Base-by-base conservation (phyloP, 352 stramenopile genomes). In the Globisporangium okanoganense region DNA sequence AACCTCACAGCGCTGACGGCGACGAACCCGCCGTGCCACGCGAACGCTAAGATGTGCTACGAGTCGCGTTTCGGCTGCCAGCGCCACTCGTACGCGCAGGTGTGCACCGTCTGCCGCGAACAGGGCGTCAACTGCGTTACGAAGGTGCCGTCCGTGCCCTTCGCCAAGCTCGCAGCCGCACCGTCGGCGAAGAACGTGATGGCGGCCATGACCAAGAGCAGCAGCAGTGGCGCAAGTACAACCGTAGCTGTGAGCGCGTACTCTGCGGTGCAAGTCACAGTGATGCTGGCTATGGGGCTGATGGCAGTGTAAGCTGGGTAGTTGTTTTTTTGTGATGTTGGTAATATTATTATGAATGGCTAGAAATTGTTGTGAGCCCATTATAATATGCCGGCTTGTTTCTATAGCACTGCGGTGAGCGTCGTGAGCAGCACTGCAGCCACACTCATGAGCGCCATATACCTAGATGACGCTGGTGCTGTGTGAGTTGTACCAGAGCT, bases 81-180 rank as follows among this genome's bases (percentile, higher is more conserved):
- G 40, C 71, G 77, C 31, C 73, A 84, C 56, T 84, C 79, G 48
- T 86, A 86, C 59, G 77, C 73, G 5, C 81, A 89, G 51, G 79
- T 88, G 18, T 91, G 79, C 45, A 73, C 71, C 1, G 68, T 89
- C 20, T 89, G 81, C 58, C 69, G 69, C 6, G 72, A 71, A 18
- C 70, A 73, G 53, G 50, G 58, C 51, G 69, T 61, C 47, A 57
- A 66, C 5, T 87, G 79, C 58, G 66, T 79, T 6, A 53, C 67
- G 0, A 70, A 72, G 45, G 61, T 71, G n/a, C 69, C 69, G 6
- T 65, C 64, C 9, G 75, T 82, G 45, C 64, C 49, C n/a, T 89
- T 89, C 43, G 72, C 74, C 16, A 62, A 57, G 49, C 69, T 88
- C n/a, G 51, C 51, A 0, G 61, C 67, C 61, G 80, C 20, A 56